phyloP scores from a whole-genome alignment of 2,329 filamentous ascomycete species.

The Pyrenophora teres region DNA sequence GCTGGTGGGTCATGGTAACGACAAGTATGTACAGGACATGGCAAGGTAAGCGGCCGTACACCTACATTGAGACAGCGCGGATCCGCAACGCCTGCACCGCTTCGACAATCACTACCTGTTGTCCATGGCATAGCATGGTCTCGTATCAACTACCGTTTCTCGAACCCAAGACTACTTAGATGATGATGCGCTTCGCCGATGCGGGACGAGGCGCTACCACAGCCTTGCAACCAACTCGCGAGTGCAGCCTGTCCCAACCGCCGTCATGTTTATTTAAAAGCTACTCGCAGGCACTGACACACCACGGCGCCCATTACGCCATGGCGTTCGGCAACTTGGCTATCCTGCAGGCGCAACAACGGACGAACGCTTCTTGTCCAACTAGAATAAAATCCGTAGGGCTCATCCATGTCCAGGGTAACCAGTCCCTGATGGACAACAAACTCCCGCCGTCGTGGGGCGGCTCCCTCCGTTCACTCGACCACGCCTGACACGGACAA shows the following conservation, averaged over 20 bases:
- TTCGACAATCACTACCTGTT: constrained; percentile 1
- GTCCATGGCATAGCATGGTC: neutral
- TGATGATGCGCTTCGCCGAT: constrained; percentile 12
- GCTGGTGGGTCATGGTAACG: constrained; percentile 1
- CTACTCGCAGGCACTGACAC: neutral
- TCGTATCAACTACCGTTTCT: constrained; percentile 5
- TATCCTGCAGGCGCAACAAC: constrained; percentile 1
- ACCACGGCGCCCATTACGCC: no score
- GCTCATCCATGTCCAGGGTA: constrained; percentile 8
- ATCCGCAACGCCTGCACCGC: constrained; percentile 3
- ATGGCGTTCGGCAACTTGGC: neutral
- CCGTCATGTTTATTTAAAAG: no score
- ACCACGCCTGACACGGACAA: constrained; percentile 8
- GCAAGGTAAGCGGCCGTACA: constrained; percentile 5
- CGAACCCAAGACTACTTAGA: neutral
- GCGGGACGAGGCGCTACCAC: constrained; percentile 12
- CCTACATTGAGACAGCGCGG: constrained; percentile 8
- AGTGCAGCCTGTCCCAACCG: neutral
- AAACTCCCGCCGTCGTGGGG: neutral
- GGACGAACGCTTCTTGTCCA: neutral
- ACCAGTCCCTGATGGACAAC: constrained; percentile 11
- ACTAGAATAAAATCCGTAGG: constrained; percentile 4
- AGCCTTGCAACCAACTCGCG: constrained; percentile 5
- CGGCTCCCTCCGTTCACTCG: constrained; percentile 3
- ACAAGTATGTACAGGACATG: neutral